Percentiles rank a stretch among this genome's conserved stretches.
Conservation (phyloP, 805 yeast species). For the Candida andamanensis region DNA sequence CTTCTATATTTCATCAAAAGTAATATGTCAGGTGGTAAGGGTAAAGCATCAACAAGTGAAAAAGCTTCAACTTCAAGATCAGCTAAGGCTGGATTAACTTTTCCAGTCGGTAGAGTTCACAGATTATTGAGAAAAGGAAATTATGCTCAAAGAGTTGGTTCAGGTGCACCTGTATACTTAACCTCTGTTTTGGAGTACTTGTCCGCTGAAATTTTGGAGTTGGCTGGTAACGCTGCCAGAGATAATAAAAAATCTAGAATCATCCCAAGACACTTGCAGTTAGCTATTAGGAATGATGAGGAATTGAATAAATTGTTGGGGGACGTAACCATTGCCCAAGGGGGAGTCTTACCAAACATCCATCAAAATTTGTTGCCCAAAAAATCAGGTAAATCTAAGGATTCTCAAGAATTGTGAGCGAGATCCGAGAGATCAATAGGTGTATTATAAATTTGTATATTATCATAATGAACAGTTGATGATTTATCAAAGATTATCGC, state of each 20-base stretch:
- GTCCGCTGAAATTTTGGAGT: conserved; percentile 47
- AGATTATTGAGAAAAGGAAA: conserved; percentile 48
- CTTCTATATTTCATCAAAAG: conserved; percentile 6
- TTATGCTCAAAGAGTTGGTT: conserved; percentile 49
- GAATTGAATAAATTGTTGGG: conserved; percentile 48
- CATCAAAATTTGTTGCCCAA: conserved; percentile 50
- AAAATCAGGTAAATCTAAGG: conserved; percentile 48
- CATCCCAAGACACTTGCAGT: conserved; percentile 48
- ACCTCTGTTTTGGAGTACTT: conserved; percentile 47
- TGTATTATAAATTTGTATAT: conserved; percentile 15
- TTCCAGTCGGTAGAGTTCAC: conserved; percentile 50
- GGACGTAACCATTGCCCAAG: conserved; percentile 47
- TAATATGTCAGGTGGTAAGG: conserved; percentile 33
- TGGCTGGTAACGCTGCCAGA: conserved; percentile 51
- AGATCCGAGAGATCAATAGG: conserved; percentile 1
- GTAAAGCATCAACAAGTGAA: conserved; percentile 44
- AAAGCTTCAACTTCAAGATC: conserved; percentile 47
- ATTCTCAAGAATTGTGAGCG: conserved; percentile 53
- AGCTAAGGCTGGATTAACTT: conserved; percentile 45
- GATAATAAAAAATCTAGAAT: conserved; percentile 49
- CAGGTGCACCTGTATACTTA: conserved; percentile 49
- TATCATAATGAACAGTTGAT: conserved; percentile 4
- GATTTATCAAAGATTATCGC: too few species aligned
- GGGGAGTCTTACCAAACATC: conserved; percentile 50
- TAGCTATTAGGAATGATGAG: conserved; percentile 50